phyloP scores from a whole-genome alignment of 176 grass and related monocot species.

The Zoysia pacifica region DNA sequence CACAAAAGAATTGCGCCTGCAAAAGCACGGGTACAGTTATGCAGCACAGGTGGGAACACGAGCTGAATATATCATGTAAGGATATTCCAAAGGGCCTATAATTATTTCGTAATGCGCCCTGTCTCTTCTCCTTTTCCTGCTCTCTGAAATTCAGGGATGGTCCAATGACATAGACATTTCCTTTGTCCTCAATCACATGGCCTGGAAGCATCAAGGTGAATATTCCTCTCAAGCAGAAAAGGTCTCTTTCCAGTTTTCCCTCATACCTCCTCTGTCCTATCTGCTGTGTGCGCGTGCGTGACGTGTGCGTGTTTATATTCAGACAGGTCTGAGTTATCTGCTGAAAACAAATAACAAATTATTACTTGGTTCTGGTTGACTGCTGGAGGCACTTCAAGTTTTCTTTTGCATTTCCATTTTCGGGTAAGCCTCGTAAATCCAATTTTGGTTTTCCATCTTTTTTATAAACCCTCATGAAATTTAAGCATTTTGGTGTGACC shows the following conservation, averaged over 20 bases:
- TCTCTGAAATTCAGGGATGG: conserved; percentile 49
- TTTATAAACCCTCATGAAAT: no score
- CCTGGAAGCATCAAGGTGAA: conserved; percentile 44
- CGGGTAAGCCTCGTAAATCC: conserved; percentile 20
- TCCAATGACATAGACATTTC: conserved; percentile 46
- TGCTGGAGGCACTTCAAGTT: not conserved
- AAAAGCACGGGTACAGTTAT: conserved; percentile 10
- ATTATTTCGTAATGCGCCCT: conserved; percentile 50
- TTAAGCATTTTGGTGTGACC: not conserved
- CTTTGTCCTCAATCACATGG: conserved; percentile 40
- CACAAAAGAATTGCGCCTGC: no score
- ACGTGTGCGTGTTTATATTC: no score
- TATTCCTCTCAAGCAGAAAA: conserved; percentile 31
- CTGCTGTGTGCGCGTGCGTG: no score
- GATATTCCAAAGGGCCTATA: conserved; percentile 47
- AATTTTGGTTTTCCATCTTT: not conserved
- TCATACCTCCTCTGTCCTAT: not conserved
- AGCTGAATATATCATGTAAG: conserved; percentile 22
- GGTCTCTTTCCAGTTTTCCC: not conserved
- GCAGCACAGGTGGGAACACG: no score
- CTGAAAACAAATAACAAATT: not conserved
- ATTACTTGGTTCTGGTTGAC: not conserved
- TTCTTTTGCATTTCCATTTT: not conserved
- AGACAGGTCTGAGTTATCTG: not conserved
- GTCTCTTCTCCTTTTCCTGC: conserved; percentile 45